phyloP scores from a whole-genome alignment of 2,329 filamentous ascomycete species.

The Nigrospora osmanthi region DNA sequence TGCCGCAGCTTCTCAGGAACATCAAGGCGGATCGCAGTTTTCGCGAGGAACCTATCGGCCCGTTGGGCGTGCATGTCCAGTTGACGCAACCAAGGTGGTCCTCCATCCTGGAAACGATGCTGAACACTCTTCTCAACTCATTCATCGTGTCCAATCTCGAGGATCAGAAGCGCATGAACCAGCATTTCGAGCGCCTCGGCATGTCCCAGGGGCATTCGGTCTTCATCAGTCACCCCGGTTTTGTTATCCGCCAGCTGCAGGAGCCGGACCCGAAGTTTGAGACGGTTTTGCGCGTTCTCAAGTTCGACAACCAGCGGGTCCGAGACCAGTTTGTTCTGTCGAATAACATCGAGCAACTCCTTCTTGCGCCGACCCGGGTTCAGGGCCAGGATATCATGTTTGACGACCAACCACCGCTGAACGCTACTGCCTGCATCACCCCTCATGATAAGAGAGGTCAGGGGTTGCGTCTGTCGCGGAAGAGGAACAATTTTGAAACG shows the following conservation, averaged over 20 bases:
- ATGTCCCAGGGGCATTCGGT: slow-evolving; percentile 43
- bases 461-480: slow-evolving; percentile 45
- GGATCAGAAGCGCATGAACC: slow-evolving; percentile 63
- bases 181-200: slow-evolving; percentile 52
- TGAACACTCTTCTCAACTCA: slow-evolving; percentile 62
- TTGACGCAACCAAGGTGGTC: slow-evolving; percentile 78
- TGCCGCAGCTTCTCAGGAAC: slow-evolving; percentile 56
- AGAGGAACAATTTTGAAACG: too few species aligned
- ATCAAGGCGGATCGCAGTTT: slow-evolving; percentile 67
- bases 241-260: slow-evolving; percentile 51
- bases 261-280: slow-evolving; percentile 68
- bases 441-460: slow-evolving; percentile 52
- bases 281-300: slow-evolving; percentile 73
- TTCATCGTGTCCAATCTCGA: slow-evolving; percentile 76
- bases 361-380: slow-evolving; percentile 62
- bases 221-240: slow-evolving; percentile 52
- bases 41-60: slow-evolving; percentile 67
- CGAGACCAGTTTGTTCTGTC: slow-evolving; percentile 79
- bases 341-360: slow-evolving; percentile 72
- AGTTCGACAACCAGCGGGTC: slow-evolving; percentile 73
- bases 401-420: slow-evolving; percentile 49
- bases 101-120: slow-evolving; percentile 66
- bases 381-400: slow-evolving; percentile 67
- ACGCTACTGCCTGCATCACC: slow-evolving; percentile 67
- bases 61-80: slow-evolving; percentile 70